phyloP scores from a whole-genome alignment of 441 rosid genomes.

The Biscutella laevigata region DNA sequence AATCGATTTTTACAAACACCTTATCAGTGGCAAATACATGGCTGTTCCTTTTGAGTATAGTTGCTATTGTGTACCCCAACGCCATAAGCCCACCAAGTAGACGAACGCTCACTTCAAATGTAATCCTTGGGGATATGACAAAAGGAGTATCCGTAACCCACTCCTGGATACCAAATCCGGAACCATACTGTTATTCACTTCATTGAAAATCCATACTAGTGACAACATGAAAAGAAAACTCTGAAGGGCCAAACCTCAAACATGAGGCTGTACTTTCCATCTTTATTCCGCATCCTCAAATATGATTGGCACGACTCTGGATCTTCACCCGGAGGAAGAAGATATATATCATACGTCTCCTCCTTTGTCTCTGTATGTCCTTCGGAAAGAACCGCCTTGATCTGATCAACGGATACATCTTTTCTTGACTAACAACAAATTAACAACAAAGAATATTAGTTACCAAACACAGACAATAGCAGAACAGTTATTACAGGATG shows the following conservation, averaged over 20 bases:
- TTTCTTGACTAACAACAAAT: slow-evolving; percentile 58
- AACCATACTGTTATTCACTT: slow-evolving; percentile 5
- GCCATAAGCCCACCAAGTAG: slow-evolving; percentile 99
- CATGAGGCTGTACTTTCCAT: slow-evolving; percentile 97
- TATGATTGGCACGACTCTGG: slow-evolving; percentile 94
- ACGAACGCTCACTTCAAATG: slow-evolving; percentile 95
- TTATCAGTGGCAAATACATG: slow-evolving; percentile 70
- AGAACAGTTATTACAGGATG: background rate
- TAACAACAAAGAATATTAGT: background rate
- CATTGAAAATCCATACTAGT: no score
- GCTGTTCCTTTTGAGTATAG: slow-evolving; percentile 90
- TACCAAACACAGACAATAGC: background rate
- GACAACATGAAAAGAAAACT: no score
- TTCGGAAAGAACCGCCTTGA: slow-evolving; percentile 58
- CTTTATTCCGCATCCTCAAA: slow-evolving; percentile 94
- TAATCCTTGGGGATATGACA: slow-evolving; percentile 96
- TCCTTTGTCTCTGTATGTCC: slow-evolving; percentile 63
- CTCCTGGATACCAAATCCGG: slow-evolving; percentile 50
- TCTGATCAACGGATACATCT: slow-evolving; percentile 52
- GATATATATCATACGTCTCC: slow-evolving; percentile 92
- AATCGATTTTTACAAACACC: slow-evolving; percentile 80
- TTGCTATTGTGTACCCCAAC: slow-evolving; percentile 87
- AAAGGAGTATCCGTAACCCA: slow-evolving; percentile 91
- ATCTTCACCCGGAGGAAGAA: slow-evolving; percentile 98
- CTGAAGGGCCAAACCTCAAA: slow-evolving; percentile 65